Percentiles rank a stretch among this genome's conserved stretches.
These are phyloP conservation scores for Auriscalpium orientale DNA, from an alignment of 768 basidiomycete species.

Conservation along the genomic window DNA sequence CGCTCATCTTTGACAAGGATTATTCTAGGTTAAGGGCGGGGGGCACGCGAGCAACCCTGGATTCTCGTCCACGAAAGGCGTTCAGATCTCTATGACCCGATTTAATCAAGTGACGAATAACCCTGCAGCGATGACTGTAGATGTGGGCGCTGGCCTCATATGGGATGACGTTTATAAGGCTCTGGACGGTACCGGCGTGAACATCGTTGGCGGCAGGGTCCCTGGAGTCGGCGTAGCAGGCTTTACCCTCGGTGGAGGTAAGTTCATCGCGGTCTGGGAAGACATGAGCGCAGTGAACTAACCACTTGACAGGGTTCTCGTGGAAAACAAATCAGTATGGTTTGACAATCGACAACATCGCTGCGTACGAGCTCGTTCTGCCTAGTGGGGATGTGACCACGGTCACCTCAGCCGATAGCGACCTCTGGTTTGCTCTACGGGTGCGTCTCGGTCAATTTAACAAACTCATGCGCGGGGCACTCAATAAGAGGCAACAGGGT, in stretches of 20 bases:
- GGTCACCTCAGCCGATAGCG: constrained; percentile 2
- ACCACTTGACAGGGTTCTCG: constrained; percentile 20
- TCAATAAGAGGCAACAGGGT: neutral
- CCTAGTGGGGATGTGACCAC: constrained; percentile 19
- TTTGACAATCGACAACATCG: constrained; percentile 27
- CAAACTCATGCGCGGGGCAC: neutral
- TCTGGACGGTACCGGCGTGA: constrained; percentile 14
- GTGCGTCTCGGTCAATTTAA: neutral
- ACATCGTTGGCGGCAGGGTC: constrained; percentile 18
- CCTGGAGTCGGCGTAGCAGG: constrained; percentile 20
- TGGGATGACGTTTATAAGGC: constrained; percentile 22
- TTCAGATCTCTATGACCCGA: constrained; percentile 19
- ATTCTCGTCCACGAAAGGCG: constrained; percentile 20
- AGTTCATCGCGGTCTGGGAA: neutral
- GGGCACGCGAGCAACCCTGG: constrained; percentile 19
- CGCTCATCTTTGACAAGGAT: neutral
- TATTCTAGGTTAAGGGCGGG: constrained; percentile 17
- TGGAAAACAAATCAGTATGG: constrained; percentile 27
- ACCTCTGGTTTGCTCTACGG: constrained; percentile 10
- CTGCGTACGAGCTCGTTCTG: constrained; percentile 20
- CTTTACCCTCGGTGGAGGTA: constrained; percentile 20
- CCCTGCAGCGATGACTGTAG: constrained; percentile 3
- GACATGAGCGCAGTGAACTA: neutral
- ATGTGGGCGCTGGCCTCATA: constrained; percentile 17
- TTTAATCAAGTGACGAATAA: constrained; percentile 11